Base-by-base conservation (phyloP, 139 green algal genomes). In the Deuterostichococcus epilithicus region DNA sequence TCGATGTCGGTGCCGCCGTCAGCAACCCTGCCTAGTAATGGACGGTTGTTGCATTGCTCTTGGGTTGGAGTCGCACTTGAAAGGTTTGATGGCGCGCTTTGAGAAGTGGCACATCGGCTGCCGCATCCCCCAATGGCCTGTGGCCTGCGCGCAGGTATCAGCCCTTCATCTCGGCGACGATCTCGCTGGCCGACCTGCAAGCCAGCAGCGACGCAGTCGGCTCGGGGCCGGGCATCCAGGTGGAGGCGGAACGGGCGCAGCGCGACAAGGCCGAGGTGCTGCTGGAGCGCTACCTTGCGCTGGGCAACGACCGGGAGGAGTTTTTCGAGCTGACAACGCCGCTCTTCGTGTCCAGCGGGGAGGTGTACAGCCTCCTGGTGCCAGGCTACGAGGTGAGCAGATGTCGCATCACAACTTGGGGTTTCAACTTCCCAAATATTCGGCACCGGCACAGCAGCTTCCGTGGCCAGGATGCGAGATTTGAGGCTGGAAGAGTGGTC, bases 291-390 rank as follows among this genome's bases (percentile, higher is more conserved):
- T 82, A 75, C 15, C 34, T 78, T 28, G 72, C 59, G 2, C 22
- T 60, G 33, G 59, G 39, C 26, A 82, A 82, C 65, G 63, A 74
- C 1, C 23, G 71, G 1, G 34, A 73, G 18, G 28, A 78, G 72
- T 66, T 45, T 32, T 60, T 82, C 3, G 60, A 66, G n/a, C 75
- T 77, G 34, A 82, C 78, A 25, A 82, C 78, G n/a, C 78, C 78
- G 30, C 60, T 82, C 3, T 82, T 78, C 44, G 45, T 42, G 26
- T 74, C 59, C 39, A 75, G 44, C 34, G 39, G 75, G 18, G 45
- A 68, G 22, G 42, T 67, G 65, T 52, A 52, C 33, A 75, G 65
- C 63, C 59, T 75, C 28, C 52, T 78, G 68, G 44, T 73, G 35
- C 71, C 69, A 32, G 78, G 72, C 35, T 72, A 75, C 44, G 52